Evolutionary conservation across 148 eudicot genomes (phyloP).

Genomic region (Gaultheria prostrata): DNA sequence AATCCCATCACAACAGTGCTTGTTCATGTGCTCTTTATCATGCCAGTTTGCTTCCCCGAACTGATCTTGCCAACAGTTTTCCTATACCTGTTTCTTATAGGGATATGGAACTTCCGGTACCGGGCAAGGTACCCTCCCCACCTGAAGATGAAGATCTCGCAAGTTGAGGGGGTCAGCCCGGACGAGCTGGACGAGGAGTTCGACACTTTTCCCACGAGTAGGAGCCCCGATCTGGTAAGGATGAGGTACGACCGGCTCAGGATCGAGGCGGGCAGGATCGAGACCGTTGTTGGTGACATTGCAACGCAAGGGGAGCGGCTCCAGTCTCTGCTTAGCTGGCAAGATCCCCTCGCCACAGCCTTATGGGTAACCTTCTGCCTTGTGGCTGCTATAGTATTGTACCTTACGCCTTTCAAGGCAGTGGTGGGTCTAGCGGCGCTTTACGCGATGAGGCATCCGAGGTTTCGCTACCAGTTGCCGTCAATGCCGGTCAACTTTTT

Average conservation of each 20-base stretch:
- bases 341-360: constrained; percentile 92
- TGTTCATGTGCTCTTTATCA: constrained; percentile 69
- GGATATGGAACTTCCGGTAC: constrained; percentile 88
- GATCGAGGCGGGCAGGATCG: constrained; percentile 88
- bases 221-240: constrained; percentile 69
- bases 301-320: constrained; percentile 93
- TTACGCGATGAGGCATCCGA: constrained; percentile 86
- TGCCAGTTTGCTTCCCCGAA: constrained; percentile 94
- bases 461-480: constrained; percentile 77
- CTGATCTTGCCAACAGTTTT: constrained; percentile 79
- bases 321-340: constrained; percentile 91
- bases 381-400: constrained; percentile 62
- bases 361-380: constrained; percentile 78
- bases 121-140: constrained; percentile 95
- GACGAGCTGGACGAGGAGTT: constrained; percentile 97
- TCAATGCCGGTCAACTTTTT: constrained; percentile 86
- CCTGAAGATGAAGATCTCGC: constrained; percentile 88
- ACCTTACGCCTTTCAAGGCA: constrained; percentile 83
- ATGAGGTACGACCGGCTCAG: constrained; percentile 93
- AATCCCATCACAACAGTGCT: constrained; percentile 88
- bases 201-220: constrained; percentile 85
- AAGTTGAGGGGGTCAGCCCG: constrained; percentile 70
- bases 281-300: constrained; percentile 84
- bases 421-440: constrained; percentile 68
- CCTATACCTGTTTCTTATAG: constrained; percentile 92